Evolutionary conservation across 2,329 filamentous ascomycete species (phyloP).

Genomic region (Daldinia sp.): DNA sequence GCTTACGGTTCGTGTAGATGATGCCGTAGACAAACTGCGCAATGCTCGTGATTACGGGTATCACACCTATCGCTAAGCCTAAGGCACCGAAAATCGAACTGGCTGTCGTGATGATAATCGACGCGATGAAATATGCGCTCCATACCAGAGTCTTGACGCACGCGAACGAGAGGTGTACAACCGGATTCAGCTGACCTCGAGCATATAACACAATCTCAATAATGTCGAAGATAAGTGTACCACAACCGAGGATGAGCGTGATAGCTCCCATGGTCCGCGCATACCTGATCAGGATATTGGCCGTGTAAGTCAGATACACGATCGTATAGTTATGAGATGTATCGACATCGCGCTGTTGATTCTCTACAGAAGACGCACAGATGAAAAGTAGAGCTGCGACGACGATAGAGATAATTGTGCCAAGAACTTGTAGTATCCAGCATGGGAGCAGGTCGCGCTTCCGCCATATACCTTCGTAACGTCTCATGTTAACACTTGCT

Average conservation of each 20-base stretch:
- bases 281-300: not conserved
- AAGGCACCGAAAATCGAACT: not conserved
- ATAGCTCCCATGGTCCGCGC: not conserved
- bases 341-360: not conserved
- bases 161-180: not conserved
- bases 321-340: not conserved
- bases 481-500: constrained; percentile 8
- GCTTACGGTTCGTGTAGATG: not conserved
- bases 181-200: not conserved
- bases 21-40: not conserved
- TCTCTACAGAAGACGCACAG: not conserved
- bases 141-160: not conserved
- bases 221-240: not conserved
- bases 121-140: not conserved
- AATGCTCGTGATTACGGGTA: not conserved
- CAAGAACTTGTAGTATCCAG: constrained; percentile 34
- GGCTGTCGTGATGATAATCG: not conserved
- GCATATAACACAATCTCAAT: not conserved
- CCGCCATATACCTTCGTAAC: constrained; percentile 32
- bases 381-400: constrained; percentile 13
- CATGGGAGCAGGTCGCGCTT: constrained; percentile 33
- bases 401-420: constrained; percentile 10
- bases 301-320: not conserved
- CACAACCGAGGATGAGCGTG: not conserved
- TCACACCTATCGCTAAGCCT: not conserved